Base-by-base conservation (phyloP, 495 filamentous ascomycete species). In the Penicillium crystallinum region DNA sequence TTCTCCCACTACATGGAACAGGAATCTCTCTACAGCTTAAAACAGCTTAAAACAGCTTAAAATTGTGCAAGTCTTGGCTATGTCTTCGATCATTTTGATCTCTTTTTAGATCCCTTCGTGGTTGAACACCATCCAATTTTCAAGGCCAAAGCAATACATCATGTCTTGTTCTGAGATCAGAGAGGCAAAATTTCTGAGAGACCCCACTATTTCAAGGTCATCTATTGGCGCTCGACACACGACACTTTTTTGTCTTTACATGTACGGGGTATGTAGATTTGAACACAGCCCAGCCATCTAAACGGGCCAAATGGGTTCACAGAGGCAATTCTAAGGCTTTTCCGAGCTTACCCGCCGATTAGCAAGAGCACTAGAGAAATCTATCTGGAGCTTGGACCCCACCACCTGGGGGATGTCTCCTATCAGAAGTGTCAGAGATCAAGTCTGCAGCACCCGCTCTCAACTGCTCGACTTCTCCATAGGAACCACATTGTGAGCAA, bases 391-490 rank as follows among this genome's bases (percentile, higher is more conserved):
- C 53, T 56, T 59, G 52, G 62, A 57, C 59, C 56, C 45, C 58
- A 47, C 49, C 34, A 38, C n/a, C 18, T 40, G 4, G 40, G 10
- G 23, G n/a, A 18, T 17, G 35, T 27, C 48, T 62, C 53, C 45
- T 59, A 62, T 62, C 56, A 62, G 34, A 49, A 45, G 46, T 23
- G 27, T 44, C 55, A 52, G 54, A 54, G 58, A 57, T 34, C 18
- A 39, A 49, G 43, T 39, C 23, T 64, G 52, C 40, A 46, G 46
- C 35, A 37, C 47, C 41, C 22, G 30, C 22, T 30, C 44, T 36
- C 31, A 53, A 46, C 10, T 15, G 38, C 22, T 46, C 22, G 9
- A 15, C 12, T 45, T n/a, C n/a, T n/a, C n/a, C n/a, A n/a, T n/a
- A n/a, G n/a, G n/a, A n/a, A n/a, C 30, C 17, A 38, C 17, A 17